These are phyloP conservation scores for Apiospora saccharicola DNA, from an alignment of 2,329 filamentous ascomycete genomes.

Conservation along the genomic window DNA sequence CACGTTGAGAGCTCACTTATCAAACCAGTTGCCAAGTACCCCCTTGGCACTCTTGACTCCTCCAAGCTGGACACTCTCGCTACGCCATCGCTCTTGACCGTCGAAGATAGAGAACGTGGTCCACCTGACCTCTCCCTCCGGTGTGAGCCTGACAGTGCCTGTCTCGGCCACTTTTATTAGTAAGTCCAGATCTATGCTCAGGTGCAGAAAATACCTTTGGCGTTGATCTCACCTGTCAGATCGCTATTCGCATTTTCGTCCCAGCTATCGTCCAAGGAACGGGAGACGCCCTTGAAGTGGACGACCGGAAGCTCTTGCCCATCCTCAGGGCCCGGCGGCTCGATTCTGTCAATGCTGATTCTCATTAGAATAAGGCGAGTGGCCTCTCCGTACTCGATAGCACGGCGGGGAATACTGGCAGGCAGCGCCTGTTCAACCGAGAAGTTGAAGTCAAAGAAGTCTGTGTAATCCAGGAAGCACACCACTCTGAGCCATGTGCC, in stretches of 20 bases:
- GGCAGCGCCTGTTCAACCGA: constrained; percentile 45
- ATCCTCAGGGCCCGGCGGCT: constrained; percentile 64
- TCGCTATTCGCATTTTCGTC: constrained; percentile 74
- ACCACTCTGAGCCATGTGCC: constrained; percentile 74
- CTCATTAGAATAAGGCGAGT: constrained; percentile 75
- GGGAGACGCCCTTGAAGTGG: constrained; percentile 69
- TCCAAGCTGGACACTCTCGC: constrained; percentile 78
- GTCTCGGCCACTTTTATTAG: constrained; percentile 28
- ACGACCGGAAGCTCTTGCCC: constrained; percentile 68
- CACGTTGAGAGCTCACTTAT: constrained; percentile 59
- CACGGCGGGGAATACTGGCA: constrained; percentile 53
- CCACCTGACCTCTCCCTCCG: constrained; percentile 77
- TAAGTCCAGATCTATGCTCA: not conserved
- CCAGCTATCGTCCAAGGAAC: constrained; percentile 68
- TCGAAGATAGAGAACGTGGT: constrained; percentile 70
- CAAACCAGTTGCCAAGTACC: constrained; percentile 80
- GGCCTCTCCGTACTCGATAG: constrained; percentile 70
- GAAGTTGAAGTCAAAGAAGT: constrained; percentile 79
- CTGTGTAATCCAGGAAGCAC: constrained; percentile 70
- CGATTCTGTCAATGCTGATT: constrained; percentile 67
- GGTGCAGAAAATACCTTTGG: constrained; percentile 37
- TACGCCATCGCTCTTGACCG: constrained; percentile 77
- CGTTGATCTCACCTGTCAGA: constrained; percentile 61
- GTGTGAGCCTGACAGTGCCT: constrained; percentile 71
- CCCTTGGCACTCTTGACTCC: constrained; percentile 70